phyloP scores from a whole-genome alignment of 768 basidiomycete genomes.

The Mrakia gelida region DNA sequence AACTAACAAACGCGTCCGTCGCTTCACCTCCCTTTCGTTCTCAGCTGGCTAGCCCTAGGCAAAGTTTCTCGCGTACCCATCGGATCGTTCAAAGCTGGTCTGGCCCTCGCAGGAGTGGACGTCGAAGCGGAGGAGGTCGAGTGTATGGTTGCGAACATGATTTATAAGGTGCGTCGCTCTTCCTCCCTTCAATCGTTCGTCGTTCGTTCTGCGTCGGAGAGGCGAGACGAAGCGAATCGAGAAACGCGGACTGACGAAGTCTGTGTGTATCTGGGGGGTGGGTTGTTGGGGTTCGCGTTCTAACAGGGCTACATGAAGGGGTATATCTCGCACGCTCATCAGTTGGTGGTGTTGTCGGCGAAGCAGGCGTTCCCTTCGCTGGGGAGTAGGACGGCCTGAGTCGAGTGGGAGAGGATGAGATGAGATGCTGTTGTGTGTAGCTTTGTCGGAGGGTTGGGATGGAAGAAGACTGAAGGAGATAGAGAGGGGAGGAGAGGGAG shows the following conservation, averaged over 20 bases:
- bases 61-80: constrained; percentile 76
- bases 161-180: constrained; percentile 58
- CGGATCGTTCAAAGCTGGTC: constrained; percentile 11
- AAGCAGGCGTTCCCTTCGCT: constrained; percentile 75
- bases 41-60: constrained; percentile 72
- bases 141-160: constrained; percentile 91
- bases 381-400: background rate
- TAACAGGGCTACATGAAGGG: constrained; percentile 73
- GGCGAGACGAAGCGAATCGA: too few relatives aligned
- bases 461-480: too few relatives aligned
- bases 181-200: background rate
- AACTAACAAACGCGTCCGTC: background rate
- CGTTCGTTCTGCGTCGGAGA: too few relatives aligned
- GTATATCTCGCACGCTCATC: constrained; percentile 93
- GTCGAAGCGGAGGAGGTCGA: constrained; percentile 72
- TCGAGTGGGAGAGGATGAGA: background rate
- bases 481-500: too few relatives aligned
- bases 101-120: constrained; percentile 40
- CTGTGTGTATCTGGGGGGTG: too few relatives aligned
- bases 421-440: background rate
- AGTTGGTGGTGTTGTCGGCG: constrained; percentile 83
- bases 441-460: too few relatives aligned
- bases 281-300: background rate
- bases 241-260: too few relatives aligned
- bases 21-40: background rate